Conservation (phyloP, 495 filamentous ascomycete genomes). For the Aspergillus baeticus region DNA sequence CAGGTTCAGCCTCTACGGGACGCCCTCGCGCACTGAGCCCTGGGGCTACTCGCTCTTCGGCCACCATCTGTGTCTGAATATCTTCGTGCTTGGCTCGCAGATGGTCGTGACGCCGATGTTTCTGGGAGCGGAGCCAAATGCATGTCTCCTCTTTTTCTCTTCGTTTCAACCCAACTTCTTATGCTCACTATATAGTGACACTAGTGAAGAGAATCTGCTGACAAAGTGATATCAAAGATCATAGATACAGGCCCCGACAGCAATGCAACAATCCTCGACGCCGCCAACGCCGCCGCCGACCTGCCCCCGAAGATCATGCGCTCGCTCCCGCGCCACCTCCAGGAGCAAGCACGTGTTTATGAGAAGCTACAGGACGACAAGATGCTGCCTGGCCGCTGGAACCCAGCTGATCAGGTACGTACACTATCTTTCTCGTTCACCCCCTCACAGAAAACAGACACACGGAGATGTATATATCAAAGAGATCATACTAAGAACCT, state of each 20-base stretch:
- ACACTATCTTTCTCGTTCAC: background rate
- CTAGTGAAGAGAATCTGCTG: too few species aligned
- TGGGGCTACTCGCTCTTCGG: constrained; percentile 77
- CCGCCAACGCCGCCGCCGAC: constrained; percentile 57
- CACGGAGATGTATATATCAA: too few species aligned
- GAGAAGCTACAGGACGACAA: constrained; percentile 51
- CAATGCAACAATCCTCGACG: constrained; percentile 61
- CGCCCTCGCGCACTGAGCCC: constrained; percentile 46
- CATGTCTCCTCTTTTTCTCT: background rate
- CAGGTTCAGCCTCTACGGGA: constrained; percentile 64
- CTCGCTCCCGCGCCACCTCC: constrained; percentile 46
- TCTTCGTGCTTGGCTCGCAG: constrained; percentile 60
- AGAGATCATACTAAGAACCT: too few species aligned
- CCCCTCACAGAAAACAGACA: too few species aligned
- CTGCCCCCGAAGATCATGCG: constrained; percentile 60
- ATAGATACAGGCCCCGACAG: constrained; percentile 62
- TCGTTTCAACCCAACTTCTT: too few species aligned
- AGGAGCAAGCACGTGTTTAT: constrained; percentile 53
- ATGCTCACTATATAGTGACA: too few species aligned
- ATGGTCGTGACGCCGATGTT: constrained; percentile 70
- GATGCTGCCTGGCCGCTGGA: constrained; percentile 69
- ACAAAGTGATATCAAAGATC: too few species aligned
- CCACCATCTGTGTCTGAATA: constrained; percentile 70
- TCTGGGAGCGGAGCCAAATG: constrained; percentile 73
- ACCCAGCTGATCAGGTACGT: constrained; percentile 60